These are phyloP conservation scores for Pulveroboletus ravenelii DNA, from an alignment of 768 basidiomycete genomes.

Conservation along the genomic window DNA sequence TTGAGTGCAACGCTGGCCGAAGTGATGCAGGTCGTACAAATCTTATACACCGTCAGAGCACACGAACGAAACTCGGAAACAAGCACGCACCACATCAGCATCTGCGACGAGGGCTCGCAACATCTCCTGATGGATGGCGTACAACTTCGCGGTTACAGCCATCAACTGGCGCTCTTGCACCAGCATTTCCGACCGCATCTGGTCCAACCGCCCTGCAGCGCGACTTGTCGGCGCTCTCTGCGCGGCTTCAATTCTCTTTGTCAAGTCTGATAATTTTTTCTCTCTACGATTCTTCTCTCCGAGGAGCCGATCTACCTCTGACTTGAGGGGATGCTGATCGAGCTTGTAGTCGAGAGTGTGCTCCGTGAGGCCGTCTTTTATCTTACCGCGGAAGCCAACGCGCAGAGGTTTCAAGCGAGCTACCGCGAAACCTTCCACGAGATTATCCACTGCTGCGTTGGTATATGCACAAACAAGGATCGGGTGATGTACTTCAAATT, in stretches of 20 bases:
- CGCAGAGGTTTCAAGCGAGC: conserved; percentile 70
- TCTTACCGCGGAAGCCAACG: conserved; percentile 59
- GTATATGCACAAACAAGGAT: conserved; percentile 93
- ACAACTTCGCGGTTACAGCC: conserved; percentile 40
- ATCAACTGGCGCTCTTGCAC: conserved; percentile 29
- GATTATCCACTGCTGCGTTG: conserved; percentile 88
- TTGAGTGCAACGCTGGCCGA: conserved; percentile 62
- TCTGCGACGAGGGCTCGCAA: conserved; percentile 54
- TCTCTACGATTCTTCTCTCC: conserved; percentile 35
- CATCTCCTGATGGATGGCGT: conserved; percentile 58
- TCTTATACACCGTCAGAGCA: conserved; percentile 36
- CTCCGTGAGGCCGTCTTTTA: conserved; percentile 49
- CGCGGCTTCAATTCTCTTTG: conserved; percentile 18
- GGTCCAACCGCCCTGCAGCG: conserved; percentile 22
- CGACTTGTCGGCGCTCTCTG: conserved; percentile 15
- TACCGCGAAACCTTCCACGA: conserved; percentile 66
- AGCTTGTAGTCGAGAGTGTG: conserved; percentile 65
- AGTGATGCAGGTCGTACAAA: conserved; percentile 86
- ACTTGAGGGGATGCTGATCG: conserved; percentile 52
- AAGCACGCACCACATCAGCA: conserved; percentile 67
- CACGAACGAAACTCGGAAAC: not conserved
- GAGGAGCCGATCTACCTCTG: conserved; percentile 38
- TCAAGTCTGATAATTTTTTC: conserved; percentile 24
- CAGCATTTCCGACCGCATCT: conserved; percentile 26
- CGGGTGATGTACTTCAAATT: conserved; percentile 80